phyloP scores from a whole-genome alignment of 768 basidiomycete genomes.

The Leccinum obscurum region DNA sequence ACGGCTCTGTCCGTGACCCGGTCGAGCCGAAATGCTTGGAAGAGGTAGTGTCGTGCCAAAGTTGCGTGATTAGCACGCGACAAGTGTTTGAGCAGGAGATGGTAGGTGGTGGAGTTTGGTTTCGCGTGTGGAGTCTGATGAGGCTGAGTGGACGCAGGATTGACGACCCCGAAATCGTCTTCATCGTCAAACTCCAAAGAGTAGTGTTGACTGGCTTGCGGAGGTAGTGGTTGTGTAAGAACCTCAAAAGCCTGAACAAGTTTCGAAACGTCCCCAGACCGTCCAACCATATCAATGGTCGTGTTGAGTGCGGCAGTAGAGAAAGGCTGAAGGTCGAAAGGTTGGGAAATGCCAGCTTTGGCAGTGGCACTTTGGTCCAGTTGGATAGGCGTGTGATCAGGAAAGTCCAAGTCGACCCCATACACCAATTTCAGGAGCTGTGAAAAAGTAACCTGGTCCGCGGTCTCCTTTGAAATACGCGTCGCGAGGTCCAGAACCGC shows the following conservation, averaged over 20 bases:
- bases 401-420: constrained; percentile 74
- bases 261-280: constrained; percentile 56
- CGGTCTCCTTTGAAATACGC: constrained; percentile 64
- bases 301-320: constrained; percentile 72
- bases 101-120: constrained; percentile 70
- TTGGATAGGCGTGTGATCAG: constrained; percentile 57
- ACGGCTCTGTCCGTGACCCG: constrained; percentile 33
- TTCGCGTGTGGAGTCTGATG: constrained; percentile 43
- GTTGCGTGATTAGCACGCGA: constrained; percentile 46
- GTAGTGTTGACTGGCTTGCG: constrained; percentile 42
- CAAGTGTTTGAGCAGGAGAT: constrained; percentile 59
- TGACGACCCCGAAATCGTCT: constrained; percentile 48
- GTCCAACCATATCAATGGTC: constrained; percentile 68
- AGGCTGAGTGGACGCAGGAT: constrained; percentile 37
- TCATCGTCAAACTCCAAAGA: constrained; percentile 67
- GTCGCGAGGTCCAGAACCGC: constrained; percentile 65
- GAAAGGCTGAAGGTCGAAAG: constrained; percentile 43
- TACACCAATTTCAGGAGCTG: constrained; percentile 66
- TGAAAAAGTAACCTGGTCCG: constrained; percentile 57
- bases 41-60: constrained; percentile 66
- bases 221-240: constrained; percentile 68
- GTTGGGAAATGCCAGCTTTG: constrained; percentile 13
- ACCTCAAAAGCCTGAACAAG: constrained; percentile 78
- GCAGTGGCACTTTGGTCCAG: constrained; percentile 8
- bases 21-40: constrained; percentile 52